These are phyloP conservation scores for Fusarium lyarnte DNA, from an alignment of 2,329 filamentous ascomycete species.

Conservation along the genomic window DNA sequence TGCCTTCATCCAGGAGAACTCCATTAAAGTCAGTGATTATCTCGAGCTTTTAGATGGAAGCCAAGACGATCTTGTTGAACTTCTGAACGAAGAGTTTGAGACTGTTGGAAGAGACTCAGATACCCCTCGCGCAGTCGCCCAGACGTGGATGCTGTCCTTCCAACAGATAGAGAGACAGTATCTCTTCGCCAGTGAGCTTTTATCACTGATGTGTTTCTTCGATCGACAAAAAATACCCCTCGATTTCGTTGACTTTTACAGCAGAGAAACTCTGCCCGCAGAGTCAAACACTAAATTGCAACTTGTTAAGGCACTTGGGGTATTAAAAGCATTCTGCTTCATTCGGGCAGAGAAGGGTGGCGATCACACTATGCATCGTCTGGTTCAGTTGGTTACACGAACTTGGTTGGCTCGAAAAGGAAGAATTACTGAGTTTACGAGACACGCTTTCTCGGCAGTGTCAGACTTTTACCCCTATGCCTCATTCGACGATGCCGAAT, in stretches of 20 bases:
- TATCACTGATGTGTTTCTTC: conserved; percentile 48
- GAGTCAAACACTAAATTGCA: background rate
- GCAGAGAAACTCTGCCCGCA: rapidly evolving
- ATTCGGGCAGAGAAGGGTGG: conserved; percentile 24
- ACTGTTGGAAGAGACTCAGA: conserved; percentile 42
- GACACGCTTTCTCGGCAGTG: conserved; percentile 36
- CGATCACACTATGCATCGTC: conserved; percentile 46
- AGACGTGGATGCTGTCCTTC: conserved; percentile 50
- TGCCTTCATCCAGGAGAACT: conserved; percentile 48
- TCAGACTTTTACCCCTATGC: conserved; percentile 35
- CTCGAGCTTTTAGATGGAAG: conserved; percentile 38
- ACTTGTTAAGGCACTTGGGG: conserved; percentile 1
- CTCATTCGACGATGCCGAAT: conserved; percentile 6
- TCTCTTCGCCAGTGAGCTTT: conserved; percentile 40
- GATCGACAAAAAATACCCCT: conserved; percentile 45
- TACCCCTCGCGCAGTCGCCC: conserved; percentile 39
- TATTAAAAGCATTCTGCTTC: conserved; percentile 47
- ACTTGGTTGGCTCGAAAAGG: conserved; percentile 41
- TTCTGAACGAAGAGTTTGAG: conserved; percentile 47
- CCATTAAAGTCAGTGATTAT: conserved; percentile 40
- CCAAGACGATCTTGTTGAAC: conserved; percentile 13
- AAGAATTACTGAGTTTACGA: conserved; percentile 9
- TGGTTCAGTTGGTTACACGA: conserved; percentile 47
- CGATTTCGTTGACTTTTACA: conserved; percentile 26
- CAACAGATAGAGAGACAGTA: conserved; percentile 43